phyloP scores from a whole-genome alignment of 257 asterid species.

The Cynanchum wilfordii region DNA sequence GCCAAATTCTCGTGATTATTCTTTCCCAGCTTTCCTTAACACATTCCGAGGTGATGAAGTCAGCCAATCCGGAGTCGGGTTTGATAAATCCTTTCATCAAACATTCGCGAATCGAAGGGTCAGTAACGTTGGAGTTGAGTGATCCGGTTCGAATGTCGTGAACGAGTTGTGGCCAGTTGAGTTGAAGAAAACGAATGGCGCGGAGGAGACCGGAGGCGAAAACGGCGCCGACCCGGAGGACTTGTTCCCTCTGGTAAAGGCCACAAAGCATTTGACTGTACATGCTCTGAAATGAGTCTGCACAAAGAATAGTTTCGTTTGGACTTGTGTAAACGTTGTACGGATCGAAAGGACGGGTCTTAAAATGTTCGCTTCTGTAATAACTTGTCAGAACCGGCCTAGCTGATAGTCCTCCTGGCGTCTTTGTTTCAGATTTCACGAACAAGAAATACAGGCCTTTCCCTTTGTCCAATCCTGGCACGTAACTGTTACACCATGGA shows the following conservation, averaged over 20 bases:
- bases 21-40: constrained; percentile 65
- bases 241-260: constrained; percentile 73
- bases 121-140: constrained; percentile 44
- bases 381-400: constrained; percentile 96
- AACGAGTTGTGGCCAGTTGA: constrained; percentile 56
- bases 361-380: constrained; percentile 96
- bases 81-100: constrained; percentile 41
- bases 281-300: constrained; percentile 96
- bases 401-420: constrained; percentile 89
- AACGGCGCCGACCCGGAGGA: constrained; percentile 91
- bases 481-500: constrained; percentile 58
- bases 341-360: constrained; percentile 88
- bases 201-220: constrained; percentile 98
- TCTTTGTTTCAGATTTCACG: constrained; percentile 78
- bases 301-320: constrained; percentile 80
- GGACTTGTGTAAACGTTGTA: constrained; percentile 96
- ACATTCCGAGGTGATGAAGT: constrained; percentile 49
- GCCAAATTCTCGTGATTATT: constrained; percentile 84
- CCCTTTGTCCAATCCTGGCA: constrained; percentile 90
- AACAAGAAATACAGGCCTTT: constrained; percentile 84
- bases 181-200: constrained; percentile 91
- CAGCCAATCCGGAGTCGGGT: constrained; percentile 60
- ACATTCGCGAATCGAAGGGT: constrained; percentile 44
- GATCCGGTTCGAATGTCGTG: constrained; percentile 68
- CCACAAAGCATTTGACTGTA: constrained; percentile 96